Percentiles rank a stretch among this genome's conserved stretches.
These are phyloP conservation scores for Lagerstroemia speciosa DNA, from an alignment of 345 rosid species.

Conservation along the genomic window DNA sequence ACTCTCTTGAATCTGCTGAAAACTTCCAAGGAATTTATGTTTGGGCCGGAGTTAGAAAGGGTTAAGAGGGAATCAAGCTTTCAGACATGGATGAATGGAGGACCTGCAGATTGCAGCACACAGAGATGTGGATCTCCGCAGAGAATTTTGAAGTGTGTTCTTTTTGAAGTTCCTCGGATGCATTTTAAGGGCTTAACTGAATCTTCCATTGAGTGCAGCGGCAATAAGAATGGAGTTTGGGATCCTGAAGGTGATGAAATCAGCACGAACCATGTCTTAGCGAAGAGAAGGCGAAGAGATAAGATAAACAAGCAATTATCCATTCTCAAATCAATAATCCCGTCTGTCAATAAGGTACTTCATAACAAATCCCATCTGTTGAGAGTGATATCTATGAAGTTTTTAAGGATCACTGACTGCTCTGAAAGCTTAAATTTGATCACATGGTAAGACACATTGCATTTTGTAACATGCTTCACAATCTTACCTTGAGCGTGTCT, in stretches of 20 bases:
- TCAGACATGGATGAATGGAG: constrained; percentile 45
- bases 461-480: too few species aligned
- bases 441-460: too few species aligned
- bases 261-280: constrained; percentile 28
- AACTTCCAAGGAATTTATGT: constrained; percentile 48
- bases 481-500: too few species aligned
- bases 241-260: constrained; percentile 53
- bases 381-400: too few species aligned
- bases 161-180: constrained; percentile 64
- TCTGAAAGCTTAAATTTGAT: too few species aligned
- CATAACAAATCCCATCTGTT: not conserved
- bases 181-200: constrained; percentile 26
- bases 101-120: constrained; percentile 13
- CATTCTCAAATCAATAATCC: constrained; percentile 57
- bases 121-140: constrained; percentile 30
- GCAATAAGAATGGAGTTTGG: constrained; percentile 21
- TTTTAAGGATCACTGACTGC: too few species aligned
- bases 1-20: constrained; percentile 55
- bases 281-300: constrained; percentile 45
- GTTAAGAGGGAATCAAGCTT: constrained; percentile 53
- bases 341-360: constrained; percentile 62
- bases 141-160: constrained; percentile 54
- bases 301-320: constrained; percentile 45
- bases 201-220: constrained; percentile 27
- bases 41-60: constrained; percentile 41